Conservation (phyloP, 495 filamentous ascomycete genomes). For the Penicillium bialowiezense region DNA sequence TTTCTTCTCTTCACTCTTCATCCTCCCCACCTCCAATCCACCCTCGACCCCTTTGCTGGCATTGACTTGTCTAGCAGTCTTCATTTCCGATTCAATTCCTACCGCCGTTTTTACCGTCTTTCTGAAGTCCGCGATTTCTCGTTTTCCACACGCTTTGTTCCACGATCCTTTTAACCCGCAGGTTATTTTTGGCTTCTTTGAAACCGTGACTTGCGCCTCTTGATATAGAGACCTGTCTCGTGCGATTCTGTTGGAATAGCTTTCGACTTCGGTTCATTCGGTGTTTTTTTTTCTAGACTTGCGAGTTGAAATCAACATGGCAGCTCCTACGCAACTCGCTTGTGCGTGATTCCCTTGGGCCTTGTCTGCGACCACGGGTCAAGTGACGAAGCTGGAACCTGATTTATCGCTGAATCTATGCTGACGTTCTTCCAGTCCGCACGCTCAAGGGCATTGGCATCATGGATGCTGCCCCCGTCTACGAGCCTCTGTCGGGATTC, state of each 20-base stretch:
- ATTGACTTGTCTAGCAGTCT: constrained; percentile 52
- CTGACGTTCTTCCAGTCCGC: constrained; percentile 62
- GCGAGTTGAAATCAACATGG: constrained; percentile 56
- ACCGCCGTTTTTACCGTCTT: background rate
- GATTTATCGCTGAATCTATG: constrained; percentile 16
- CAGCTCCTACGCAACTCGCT: constrained; percentile 83
- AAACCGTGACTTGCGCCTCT: background rate
- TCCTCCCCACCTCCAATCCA: constrained; percentile 28
- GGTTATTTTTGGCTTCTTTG: constrained; percentile 1
- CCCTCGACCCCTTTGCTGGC: constrained; percentile 47
- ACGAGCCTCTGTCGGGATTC: constrained; percentile 82
- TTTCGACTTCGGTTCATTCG: constrained; percentile 9
- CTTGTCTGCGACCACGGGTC: background rate
- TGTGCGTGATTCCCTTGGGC: constrained; percentile 48
- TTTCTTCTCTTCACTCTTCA: constrained; percentile 36
- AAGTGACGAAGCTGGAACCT: background rate
- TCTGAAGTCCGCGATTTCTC: background rate
- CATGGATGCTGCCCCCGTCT: constrained; percentile 84
- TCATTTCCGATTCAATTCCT: constrained; percentile 21
- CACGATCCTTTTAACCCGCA: background rate
- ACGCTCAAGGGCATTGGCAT: constrained; percentile 95
- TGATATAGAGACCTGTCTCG: background rate
- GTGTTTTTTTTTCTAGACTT: constrained; percentile 11
- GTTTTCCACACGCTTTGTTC: constrained; percentile 2
- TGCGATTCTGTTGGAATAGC: background rate